Conservation (phyloP, 1,284 basidiomycete genomes). For the Pyrrhoderma lamaoense region DNA sequence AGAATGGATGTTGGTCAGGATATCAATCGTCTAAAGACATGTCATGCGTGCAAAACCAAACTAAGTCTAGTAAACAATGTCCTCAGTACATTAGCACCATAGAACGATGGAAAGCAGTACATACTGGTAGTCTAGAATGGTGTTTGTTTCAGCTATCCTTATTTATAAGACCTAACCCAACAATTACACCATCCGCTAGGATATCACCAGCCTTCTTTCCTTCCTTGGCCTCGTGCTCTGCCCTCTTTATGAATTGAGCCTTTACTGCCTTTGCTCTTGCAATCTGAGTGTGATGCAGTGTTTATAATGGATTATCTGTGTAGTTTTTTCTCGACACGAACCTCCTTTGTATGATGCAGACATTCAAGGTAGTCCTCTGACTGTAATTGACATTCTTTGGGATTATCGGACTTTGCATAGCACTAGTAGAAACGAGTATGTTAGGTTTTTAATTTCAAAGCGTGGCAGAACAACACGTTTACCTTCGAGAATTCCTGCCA, state of each 20-base stretch:
- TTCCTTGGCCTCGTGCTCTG: constrained; percentile 58
- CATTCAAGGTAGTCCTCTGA: constrained; percentile 93
- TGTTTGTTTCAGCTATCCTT: constrained; percentile 23
- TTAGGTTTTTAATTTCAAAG: not conserved
- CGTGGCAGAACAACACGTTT: not conserved
- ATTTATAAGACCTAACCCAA: constrained; percentile 67
- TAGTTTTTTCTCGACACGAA: constrained; percentile 28
- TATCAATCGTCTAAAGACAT: too few species aligned
- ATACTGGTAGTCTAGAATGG: too few species aligned
- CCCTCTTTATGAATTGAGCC: constrained; percentile 65
- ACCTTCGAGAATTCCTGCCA: constrained; percentile 91
- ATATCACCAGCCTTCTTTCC: constrained; percentile 67
- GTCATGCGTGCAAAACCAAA: too few species aligned
- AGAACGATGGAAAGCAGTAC: too few species aligned
- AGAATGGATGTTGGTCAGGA: too few species aligned
- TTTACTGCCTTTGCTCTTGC: constrained; percentile 69
- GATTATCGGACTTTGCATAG: constrained; percentile 78
- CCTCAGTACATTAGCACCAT: too few species aligned
- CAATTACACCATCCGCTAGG: constrained; percentile 65
- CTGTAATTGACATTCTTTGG: constrained; percentile 64
- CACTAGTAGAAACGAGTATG: constrained; percentile 45
- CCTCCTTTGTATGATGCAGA: constrained; percentile 88
- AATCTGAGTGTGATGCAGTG: constrained; percentile 38
- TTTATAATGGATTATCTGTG: constrained; percentile 12
- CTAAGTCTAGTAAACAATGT: too few species aligned